Evolutionary conservation across 2,329 filamentous ascomycete species (phyloP), one percentile per base, ranked within the genome.

Genomic region (Dendryphion nanum): DNA sequence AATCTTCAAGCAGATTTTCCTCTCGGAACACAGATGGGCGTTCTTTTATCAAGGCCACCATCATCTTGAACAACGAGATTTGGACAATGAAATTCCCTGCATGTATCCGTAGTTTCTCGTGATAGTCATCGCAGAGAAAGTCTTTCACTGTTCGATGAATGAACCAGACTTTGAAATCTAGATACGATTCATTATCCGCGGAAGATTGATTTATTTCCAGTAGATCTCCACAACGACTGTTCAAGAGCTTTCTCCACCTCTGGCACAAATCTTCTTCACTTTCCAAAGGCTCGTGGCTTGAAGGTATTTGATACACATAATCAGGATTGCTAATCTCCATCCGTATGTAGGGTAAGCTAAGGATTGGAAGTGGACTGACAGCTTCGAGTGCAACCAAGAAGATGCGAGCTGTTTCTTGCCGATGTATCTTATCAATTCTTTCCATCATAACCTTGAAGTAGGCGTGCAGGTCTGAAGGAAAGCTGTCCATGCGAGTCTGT

Each of bases 121-220:
- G 1, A 18, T 47, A 23, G 32, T 47, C 45, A 2, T 36, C 37
- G 14, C 44, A 19, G 13, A 51, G 29, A 20, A 52, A 52, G 30
- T 53, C 48, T 14, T 36, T 35, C 4, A 53, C 49, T 0, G 49
- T 53, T 6, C 47, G 44, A 37, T 53, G 49, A 5, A 53, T 38
- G 21, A 49, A 53, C n/a, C n/a, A n/a, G n/a, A n/a, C n/a, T n/a
- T n/a, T n/a, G n/a, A n/a, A n/a, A n/a, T n/a, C n/a, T n/a, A n/a
- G 38, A 28, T 48, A 37, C 14, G 35, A 21, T 16, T 30, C 7
- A n/a, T n/a, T n/a, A n/a, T n/a, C n/a, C n/a, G n/a, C n/a, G n/a
- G n/a, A n/a, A n/a, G n/a, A n/a, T 14, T 31, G 16, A 18, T 45
- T 37, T 3, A 52, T 38, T 8, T 46, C 35, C 3, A 55, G 41